Percentiles rank a stretch among this genome's conserved stretches.
These are phyloP conservation scores for Diplocarpon mali DNA, from an alignment of 2,329 filamentous ascomycete species.

Conservation along the genomic window DNA sequence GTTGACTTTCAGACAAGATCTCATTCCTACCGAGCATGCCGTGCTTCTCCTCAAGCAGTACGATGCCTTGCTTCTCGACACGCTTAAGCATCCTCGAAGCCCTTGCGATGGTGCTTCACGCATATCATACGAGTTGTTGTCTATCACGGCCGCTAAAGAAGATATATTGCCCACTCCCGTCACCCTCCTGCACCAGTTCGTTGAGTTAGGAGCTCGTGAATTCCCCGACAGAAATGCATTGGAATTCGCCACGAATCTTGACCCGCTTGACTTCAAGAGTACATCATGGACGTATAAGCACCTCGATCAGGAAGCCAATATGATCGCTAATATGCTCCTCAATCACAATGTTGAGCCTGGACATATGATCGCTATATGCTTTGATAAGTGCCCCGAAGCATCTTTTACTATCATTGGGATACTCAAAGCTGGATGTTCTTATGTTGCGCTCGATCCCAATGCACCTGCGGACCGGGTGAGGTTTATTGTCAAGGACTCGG, in stretches of 20 bases:
- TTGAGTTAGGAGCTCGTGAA: constrained; percentile 49
- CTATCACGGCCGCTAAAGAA: constrained; percentile 52
- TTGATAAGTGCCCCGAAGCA: constrained; percentile 30
- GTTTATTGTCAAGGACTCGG: constrained; percentile 46
- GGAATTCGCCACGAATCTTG: constrained; percentile 57
- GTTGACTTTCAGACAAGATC: constrained; percentile 51
- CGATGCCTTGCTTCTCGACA: constrained; percentile 50
- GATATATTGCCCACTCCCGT: constrained; percentile 43
- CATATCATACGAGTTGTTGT: constrained; percentile 38
- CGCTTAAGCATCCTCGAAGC: constrained; percentile 39
- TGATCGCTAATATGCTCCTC: constrained; percentile 55
- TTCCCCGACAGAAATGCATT: constrained; percentile 55
- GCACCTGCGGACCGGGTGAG: constrained; percentile 27
- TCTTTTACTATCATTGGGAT: constrained; percentile 29
- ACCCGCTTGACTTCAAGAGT: constrained; percentile 34
- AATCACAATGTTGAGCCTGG: constrained; percentile 40
- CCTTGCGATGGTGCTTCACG: constrained; percentile 18
- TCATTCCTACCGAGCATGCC: constrained; percentile 61
- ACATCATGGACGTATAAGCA: constrained; percentile 64
- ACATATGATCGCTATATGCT: constrained; percentile 31
- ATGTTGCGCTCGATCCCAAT: constrained; percentile 31
- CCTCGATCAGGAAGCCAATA: constrained; percentile 60
- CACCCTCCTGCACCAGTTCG: constrained; percentile 62
- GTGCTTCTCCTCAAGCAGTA: constrained; percentile 58
- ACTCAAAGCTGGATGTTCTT: constrained; percentile 29